A percentile compares a stretch with the other conserved stretches of the same genome.
phyloP scores from a whole-genome alignment of 2,329 filamentous ascomycete species.

The Raffaelea deltoideospora region DNA sequence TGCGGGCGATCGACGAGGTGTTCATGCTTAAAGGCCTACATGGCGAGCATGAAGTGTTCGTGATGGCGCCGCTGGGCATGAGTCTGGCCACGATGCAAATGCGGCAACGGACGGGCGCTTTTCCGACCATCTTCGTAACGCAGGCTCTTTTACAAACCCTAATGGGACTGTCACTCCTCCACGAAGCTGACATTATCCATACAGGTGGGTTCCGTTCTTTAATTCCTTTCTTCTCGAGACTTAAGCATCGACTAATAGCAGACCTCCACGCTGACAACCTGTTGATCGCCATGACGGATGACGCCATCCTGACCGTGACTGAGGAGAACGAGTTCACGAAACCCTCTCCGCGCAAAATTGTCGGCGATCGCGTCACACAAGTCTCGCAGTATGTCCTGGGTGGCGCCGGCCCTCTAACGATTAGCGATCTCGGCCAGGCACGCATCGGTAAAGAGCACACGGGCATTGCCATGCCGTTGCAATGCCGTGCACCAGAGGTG shows the following conservation, averaged over 20 bases:
- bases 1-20: constrained; percentile 19
- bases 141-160: constrained; percentile 12
- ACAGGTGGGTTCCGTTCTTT: constrained; percentile 11
- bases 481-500: constrained; percentile 21
- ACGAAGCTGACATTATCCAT: constrained; percentile 14
- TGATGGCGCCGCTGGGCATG: constrained; percentile 22
- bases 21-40: constrained; percentile 16
- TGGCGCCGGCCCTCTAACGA: constrained; percentile 15
- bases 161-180: constrained; percentile 13
- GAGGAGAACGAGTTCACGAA: constrained; percentile 17
- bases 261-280: constrained; percentile 22
- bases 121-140: constrained; percentile 14
- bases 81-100: constrained; percentile 19
- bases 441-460: constrained; percentile 11
- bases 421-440: constrained; percentile 23
- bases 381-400: constrained; percentile 18
- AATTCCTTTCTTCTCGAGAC: constrained; percentile 11
- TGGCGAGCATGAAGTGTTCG: constrained; percentile 18
- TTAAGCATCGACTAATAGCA: constrained; percentile 7
- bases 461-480: constrained; percentile 15
- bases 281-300: constrained; percentile 17
- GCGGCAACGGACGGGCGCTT: constrained; percentile 11
- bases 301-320: constrained; percentile 14
- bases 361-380: constrained; percentile 14
- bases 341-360: constrained; percentile 17